phyloP scores from a whole-genome alignment of 129 eudicot genomes.

The Pittosporum tobira region DNA sequence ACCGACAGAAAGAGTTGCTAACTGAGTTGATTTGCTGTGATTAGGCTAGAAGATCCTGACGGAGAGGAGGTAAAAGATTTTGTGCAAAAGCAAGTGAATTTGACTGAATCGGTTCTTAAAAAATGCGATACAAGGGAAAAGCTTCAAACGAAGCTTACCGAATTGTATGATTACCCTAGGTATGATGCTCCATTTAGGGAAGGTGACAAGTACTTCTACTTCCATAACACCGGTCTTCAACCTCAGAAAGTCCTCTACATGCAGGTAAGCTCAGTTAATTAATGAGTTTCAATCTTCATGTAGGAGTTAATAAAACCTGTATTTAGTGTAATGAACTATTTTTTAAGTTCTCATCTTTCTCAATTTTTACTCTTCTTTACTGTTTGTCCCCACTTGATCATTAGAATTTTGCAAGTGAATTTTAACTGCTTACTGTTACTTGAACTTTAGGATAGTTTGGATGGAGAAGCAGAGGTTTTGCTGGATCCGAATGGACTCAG shows the following conservation, averaged over 20 bases:
- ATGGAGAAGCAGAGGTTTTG: slow-evolving; percentile 75
- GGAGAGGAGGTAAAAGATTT: slow-evolving; percentile 76
- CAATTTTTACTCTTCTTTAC: no score
- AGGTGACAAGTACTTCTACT: slow-evolving; percentile 80
- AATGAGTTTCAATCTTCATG: slow-evolving; percentile 4
- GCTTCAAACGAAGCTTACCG: slow-evolving; percentile 62
- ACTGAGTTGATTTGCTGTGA: background rate
- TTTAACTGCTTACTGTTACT: background rate
- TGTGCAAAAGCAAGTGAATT: slow-evolving; percentile 70
- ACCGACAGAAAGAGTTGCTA: background rate
- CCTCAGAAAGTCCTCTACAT: slow-evolving; percentile 83
- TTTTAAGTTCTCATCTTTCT: no score
- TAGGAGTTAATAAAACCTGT: no score
- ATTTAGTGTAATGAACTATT: no score
- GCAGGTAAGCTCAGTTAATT: slow-evolving; percentile 39
- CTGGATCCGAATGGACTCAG: slow-evolving; percentile 92
- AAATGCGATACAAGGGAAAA: slow-evolving; percentile 71
- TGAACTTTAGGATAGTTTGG: slow-evolving; percentile 70
- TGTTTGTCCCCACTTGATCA: no score
- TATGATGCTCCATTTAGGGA: slow-evolving; percentile 70
- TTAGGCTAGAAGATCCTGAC: slow-evolving; percentile 98
- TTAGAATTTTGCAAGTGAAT: no score
- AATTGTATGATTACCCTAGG: slow-evolving; percentile 71
- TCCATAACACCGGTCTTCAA: slow-evolving; percentile 87
- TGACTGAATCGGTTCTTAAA: slow-evolving; percentile 71